Evolutionary conservation across 495 filamentous ascomycete genomes (phyloP).

Genomic region (Penicillium waksmanii): DNA sequence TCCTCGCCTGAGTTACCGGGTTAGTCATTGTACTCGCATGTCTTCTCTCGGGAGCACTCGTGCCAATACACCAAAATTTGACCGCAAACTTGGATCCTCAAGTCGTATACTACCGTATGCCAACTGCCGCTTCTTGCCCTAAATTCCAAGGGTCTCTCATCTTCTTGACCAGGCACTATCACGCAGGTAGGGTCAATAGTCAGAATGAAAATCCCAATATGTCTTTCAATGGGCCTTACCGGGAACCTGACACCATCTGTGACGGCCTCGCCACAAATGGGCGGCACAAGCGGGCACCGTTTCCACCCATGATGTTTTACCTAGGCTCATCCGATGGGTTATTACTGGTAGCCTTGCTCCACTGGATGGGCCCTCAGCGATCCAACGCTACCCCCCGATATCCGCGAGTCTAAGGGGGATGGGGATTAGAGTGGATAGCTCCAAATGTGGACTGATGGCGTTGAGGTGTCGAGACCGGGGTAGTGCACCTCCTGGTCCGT

Average conservation of each 20-base stretch:
- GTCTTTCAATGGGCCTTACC: not conserved
- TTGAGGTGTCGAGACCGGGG: slow-evolving; percentile 28
- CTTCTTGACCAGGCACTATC: not conserved
- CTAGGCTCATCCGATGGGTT: slow-evolving; percentile 11
- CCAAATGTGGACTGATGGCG: slow-evolving; percentile 25
- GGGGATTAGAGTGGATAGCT: slow-evolving; percentile 28
- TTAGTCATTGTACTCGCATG: slow-evolving; percentile 14
- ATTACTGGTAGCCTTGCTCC: slow-evolving; percentile 24
- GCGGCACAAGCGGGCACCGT: slow-evolving; percentile 19
- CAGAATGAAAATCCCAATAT: slow-evolving; percentile 16
- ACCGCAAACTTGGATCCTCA: slow-evolving; percentile 5
- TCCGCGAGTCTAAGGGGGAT: slow-evolving; percentile 24
- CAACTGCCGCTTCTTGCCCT: not conserved
- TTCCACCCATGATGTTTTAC: slow-evolving; percentile 10
- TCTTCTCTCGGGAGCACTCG: slow-evolving; percentile 8
- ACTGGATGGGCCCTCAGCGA: slow-evolving; percentile 20
- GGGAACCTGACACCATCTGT: slow-evolving; percentile 23
- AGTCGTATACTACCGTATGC: not conserved
- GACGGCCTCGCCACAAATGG: slow-evolving; percentile 23
- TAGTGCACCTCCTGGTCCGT: slow-evolving; percentile 14
- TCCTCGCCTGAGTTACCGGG: slow-evolving; percentile 14
- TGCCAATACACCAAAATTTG: slow-evolving; percentile 5
- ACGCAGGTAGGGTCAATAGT: slow-evolving; percentile 1
- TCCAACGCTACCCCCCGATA: slow-evolving; percentile 24
- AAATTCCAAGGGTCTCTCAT: not conserved